A percentile compares a stretch with the other conserved stretches of the same genome.
These are phyloP conservation scores for Pyricularia pennisetigena DNA, from an alignment of 2,329 filamentous ascomycete species.

Conservation along the genomic window DNA sequence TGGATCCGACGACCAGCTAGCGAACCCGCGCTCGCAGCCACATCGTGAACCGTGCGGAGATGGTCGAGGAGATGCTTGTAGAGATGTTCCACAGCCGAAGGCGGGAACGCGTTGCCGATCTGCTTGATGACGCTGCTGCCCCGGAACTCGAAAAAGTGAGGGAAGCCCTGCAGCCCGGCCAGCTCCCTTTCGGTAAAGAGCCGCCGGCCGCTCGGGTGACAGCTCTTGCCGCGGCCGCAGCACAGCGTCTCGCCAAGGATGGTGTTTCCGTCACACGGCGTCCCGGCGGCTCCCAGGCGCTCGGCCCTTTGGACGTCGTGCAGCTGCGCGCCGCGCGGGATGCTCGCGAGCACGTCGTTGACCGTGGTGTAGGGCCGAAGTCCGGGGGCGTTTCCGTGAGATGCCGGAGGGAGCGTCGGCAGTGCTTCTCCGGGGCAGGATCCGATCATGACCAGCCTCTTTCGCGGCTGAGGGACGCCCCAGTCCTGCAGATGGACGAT, in stretches of 20 bases:
- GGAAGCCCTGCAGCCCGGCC: conserved; percentile 62
- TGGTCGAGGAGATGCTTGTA: conserved; percentile 37
- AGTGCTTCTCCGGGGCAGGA: conserved; percentile 60
- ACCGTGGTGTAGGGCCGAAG: conserved; percentile 34
- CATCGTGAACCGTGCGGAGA: conserved; percentile 32
- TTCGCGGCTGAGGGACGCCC: conserved; percentile 37
- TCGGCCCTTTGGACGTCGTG: conserved; percentile 24
- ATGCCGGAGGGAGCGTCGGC: conserved; percentile 53
- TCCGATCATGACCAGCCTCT: conserved; percentile 46
- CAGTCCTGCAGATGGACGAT: neutral
- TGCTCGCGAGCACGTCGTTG: conserved; percentile 25
- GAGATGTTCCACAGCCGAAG: conserved; percentile 39
- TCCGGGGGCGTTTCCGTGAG: conserved; percentile 36
- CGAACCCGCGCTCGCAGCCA: conserved; percentile 9
- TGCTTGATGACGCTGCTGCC: conserved; percentile 43
- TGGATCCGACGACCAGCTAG: no score
- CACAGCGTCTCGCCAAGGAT: conserved; percentile 52
- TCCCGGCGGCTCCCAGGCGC: conserved; percentile 17
- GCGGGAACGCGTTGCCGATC: conserved; percentile 74
- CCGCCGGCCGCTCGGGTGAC: conserved; percentile 55
- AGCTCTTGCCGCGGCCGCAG: conserved; percentile 49
- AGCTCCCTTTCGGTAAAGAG: conserved; percentile 58
- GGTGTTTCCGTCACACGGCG: conserved; percentile 33
- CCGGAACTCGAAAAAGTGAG: conserved; percentile 46
- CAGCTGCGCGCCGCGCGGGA: conserved; percentile 20